A percentile compares a stretch with the other conserved stretches of the same genome.
phyloP scores from a whole-genome alignment of 257 asterid species.

The Verbena officinalis region DNA sequence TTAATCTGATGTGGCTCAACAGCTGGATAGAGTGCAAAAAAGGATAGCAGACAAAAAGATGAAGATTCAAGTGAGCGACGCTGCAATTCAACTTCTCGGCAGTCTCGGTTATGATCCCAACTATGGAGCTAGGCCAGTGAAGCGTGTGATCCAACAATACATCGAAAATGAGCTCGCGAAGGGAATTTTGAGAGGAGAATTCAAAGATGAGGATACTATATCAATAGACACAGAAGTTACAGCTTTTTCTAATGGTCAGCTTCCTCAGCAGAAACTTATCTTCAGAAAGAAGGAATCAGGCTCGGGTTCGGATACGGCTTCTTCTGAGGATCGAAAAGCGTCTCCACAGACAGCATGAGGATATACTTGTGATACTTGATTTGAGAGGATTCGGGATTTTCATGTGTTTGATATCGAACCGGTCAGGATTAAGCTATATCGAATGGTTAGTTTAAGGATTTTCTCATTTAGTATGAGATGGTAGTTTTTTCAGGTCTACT shows the following conservation, averaged over 20 bases:
- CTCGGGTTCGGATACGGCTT: slow-evolving; percentile 32
- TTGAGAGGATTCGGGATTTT: too few relatives aligned
- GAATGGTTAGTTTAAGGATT: too few relatives aligned
- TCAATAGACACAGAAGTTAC: slow-evolving; percentile 70
- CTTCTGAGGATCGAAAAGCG: slow-evolving; percentile 56
- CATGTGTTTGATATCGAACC: neutral
- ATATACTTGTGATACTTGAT: too few relatives aligned
- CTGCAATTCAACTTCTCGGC: slow-evolving; percentile 72
- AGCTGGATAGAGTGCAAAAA: slow-evolving; percentile 86
- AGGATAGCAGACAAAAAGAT: slow-evolving; percentile 84
- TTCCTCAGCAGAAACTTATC: slow-evolving; percentile 83
- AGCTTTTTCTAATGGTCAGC: slow-evolving; percentile 77
- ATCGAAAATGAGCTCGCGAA: slow-evolving; percentile 91
- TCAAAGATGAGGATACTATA: slow-evolving; percentile 75
- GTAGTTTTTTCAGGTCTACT: too few relatives aligned
- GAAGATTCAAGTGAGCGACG: slow-evolving; percentile 71
- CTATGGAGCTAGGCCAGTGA: slow-evolving; percentile 97
- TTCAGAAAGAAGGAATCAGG: slow-evolving; percentile 50
- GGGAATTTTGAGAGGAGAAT: slow-evolving; percentile 88
- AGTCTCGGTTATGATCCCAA: slow-evolving; percentile 88
- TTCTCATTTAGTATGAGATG: too few relatives aligned
- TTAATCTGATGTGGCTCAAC: slow-evolving; percentile 12
- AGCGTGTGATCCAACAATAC: slow-evolving; percentile 83
- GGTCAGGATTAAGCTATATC: too few relatives aligned
- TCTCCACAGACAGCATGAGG: slow-evolving; percentile 43